Base-by-base conservation (phyloP, 352 stramenopile genomes). In the Phytophthora tentaculata region DNA sequence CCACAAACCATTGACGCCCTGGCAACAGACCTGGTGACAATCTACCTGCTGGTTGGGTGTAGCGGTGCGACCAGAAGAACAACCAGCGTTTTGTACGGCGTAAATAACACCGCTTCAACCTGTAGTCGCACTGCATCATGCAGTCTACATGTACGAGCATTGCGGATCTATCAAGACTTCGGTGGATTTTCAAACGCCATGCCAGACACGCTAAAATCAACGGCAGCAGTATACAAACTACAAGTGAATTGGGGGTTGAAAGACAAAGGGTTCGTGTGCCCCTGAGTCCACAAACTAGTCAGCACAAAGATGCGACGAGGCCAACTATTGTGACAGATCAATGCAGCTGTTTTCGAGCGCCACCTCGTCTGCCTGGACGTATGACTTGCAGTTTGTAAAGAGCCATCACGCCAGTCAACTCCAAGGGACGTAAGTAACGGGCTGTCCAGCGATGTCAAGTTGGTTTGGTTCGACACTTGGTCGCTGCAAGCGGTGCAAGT, bases 311-410 rank as follows among this genome's bases (percentile, higher is more conserved):
- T 39, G 39, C 14, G 41, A 5, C 24, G 10, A 7, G 16, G 24
- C 49, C 60, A 48, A 76, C 72, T 50, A 28, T 76, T 54, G 55
- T 76, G 72, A 79, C 64, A 76, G 62, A 22, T 67, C 22, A 17
- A 41, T 65, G 47, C 67, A 79, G 67, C 67, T 76, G 23, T 53
- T 45, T 35, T 26, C 29, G 24, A 41, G 20, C 41, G 51, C 39
- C 49, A 26, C 24, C 52, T 19, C 50, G 45, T 68, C 50, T 74
- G 55, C 35, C 19, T n/a, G 23, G 0, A 14, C 2, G 19, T 16
- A 24, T 7, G 16, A 56, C 58, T 61, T 58, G 49, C 10, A 5
- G 16, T 67, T 64, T 68, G 49, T 69, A 71, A 66, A 44, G 5
- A n/a, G 48, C 52, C 20, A 64, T 74, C 61, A 67, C 49, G 53